A percentile compares a stretch with the other conserved stretches of the same genome.
These are phyloP conservation scores for Tuber borchii DNA, from an alignment of 495 filamentous ascomycete genomes.

Conservation along the genomic window DNA sequence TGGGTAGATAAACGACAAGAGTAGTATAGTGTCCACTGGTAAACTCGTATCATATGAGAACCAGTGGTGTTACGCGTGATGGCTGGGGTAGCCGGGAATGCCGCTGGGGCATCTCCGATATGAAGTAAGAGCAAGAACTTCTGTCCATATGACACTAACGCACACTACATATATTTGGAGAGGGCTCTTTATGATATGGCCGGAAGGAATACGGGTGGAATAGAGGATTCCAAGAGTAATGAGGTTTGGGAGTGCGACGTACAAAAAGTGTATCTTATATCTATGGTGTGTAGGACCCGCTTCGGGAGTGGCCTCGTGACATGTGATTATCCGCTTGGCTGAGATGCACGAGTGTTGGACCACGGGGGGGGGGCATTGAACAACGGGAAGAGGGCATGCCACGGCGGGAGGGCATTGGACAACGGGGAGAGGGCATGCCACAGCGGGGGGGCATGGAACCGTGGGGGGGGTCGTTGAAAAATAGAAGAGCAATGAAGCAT, in stretches of 20 bases:
- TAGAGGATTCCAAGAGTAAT: constrained; percentile 54
- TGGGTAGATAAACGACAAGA: constrained; percentile 70
- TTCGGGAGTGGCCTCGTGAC: constrained; percentile 41
- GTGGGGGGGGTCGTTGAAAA: too few species aligned
- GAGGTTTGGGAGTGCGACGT: constrained; percentile 61
- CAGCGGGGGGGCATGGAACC: too few species aligned
- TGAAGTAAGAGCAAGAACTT: constrained; percentile 66
- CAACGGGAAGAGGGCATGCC: too few species aligned
- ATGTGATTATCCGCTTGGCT: constrained; percentile 15
- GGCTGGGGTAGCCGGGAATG: constrained; percentile 42
- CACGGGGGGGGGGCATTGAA: too few species aligned
- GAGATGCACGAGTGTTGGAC: too few species aligned
- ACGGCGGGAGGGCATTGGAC: too few species aligned
- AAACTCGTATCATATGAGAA: constrained; percentile 67
- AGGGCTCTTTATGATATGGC: constrained; percentile 65
- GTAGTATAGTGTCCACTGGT: constrained; percentile 60
- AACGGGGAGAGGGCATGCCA: too few species aligned
- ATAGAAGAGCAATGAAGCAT: too few species aligned
- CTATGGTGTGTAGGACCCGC: constrained; percentile 51
- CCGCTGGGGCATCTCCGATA: constrained; percentile 50
- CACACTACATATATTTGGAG: constrained; percentile 66
- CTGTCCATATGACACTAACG: constrained; percentile 68
- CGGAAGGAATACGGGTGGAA: constrained; percentile 58
- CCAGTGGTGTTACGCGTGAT: constrained; percentile 60
- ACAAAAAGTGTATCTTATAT: constrained; percentile 63